Conservation (phyloP, 345 rosid species). For the Reutealis trisperma region DNA sequence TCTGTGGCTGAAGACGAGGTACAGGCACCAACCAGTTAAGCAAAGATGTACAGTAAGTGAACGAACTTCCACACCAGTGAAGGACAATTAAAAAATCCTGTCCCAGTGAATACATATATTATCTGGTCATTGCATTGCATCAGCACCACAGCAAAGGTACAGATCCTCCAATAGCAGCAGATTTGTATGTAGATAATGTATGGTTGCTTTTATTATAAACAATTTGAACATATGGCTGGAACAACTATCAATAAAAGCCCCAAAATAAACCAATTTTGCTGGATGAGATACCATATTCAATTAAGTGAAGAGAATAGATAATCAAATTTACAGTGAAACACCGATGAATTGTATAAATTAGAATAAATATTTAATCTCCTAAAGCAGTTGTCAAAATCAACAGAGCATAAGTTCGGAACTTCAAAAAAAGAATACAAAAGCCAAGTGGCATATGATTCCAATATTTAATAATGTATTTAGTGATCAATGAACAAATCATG, state of each 20-base stretch:
- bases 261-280: not conserved
- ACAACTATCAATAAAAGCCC: not conserved
- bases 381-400: not conserved
- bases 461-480: not conserved
- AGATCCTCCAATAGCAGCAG: not conserved
- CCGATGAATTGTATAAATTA: not conserved
- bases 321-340: not conserved
- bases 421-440: not conserved
- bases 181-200: not conserved
- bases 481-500: not conserved
- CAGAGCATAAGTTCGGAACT: not conserved
- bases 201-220: not conserved
- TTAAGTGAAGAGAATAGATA: not conserved
- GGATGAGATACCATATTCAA: not conserved
- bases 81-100: not conserved
- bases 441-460: not conserved
- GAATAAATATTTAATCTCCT: not conserved
- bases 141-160: not conserved
- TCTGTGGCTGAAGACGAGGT: not conserved
- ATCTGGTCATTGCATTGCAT: not conserved
- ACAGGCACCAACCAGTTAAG: not conserved
- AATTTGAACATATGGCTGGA: slow-evolving; percentile 1
- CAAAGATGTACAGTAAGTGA: not conserved
- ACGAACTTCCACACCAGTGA: not conserved
- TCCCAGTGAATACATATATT: not conserved